Conservation (phyloP, 2,329 filamentous ascomycete genomes). For the Helotiales sp. region DNA sequence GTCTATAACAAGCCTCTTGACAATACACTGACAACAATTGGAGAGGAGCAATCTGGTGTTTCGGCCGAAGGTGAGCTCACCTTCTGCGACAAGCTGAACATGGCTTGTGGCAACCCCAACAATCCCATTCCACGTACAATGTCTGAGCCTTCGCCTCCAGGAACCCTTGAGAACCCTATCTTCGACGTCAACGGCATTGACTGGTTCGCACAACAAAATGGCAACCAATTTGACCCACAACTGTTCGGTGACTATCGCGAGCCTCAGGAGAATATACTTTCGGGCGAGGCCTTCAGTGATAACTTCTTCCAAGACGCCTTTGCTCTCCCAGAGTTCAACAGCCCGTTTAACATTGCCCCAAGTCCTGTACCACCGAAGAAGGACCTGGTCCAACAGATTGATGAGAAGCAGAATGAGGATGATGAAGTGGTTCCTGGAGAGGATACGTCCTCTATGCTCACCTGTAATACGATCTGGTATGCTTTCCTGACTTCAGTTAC, state of each 20-base stretch:
- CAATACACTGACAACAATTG: constrained; percentile 61
- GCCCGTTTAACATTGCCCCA: constrained; percentile 71
- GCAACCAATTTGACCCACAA: constrained; percentile 85
- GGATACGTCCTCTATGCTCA: constrained; percentile 65
- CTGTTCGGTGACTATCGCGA: constrained; percentile 93
- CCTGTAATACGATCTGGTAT: constrained; percentile 92
- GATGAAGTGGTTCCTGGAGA: constrained; percentile 66
- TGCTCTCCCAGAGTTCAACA: constrained; percentile 72
- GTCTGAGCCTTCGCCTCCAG: constrained; percentile 32
- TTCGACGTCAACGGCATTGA: constrained; percentile 60
- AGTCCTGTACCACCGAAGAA: constrained; percentile 52
- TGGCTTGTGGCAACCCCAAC: constrained; percentile 53
- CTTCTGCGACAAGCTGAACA: constrained; percentile 57
- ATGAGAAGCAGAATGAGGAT: constrained; percentile 70
- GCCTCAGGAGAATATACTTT: constrained; percentile 78
- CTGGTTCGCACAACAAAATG: constrained; percentile 78
- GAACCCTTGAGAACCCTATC: constrained; percentile 32
- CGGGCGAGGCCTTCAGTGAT: constrained; percentile 51
- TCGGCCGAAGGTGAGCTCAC: constrained; percentile 49
- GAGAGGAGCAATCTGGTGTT: constrained; percentile 57
- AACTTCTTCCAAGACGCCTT: constrained; percentile 69
- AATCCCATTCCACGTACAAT: constrained; percentile 52
- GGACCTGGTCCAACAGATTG: constrained; percentile 76
- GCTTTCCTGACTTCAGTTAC: constrained; percentile 36
- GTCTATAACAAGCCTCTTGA: constrained; percentile 59